These are phyloP conservation scores for Prunus mongolica DNA, from an alignment of 306 rosid species.

Conservation along the genomic window DNA sequence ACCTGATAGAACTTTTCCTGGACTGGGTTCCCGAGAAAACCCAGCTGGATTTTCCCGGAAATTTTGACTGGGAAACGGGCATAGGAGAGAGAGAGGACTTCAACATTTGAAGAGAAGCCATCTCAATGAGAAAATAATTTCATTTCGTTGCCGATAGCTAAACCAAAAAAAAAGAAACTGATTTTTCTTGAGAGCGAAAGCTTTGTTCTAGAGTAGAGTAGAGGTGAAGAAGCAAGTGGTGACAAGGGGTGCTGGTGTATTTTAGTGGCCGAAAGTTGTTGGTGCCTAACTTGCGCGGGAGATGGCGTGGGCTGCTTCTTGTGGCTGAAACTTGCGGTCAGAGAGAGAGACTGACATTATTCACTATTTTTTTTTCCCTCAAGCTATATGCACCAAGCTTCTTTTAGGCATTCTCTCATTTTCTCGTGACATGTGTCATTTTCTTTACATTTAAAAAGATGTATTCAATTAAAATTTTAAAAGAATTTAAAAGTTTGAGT, in stretches of 20 bases:
- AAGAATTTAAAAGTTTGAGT: no score
- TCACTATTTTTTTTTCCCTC: background rate
- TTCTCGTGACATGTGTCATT: no score
- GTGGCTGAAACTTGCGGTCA: slow-evolving; percentile 53
- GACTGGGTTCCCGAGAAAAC: slow-evolving; percentile 29
- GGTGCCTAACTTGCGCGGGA: slow-evolving; percentile 36
- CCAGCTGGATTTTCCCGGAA: slow-evolving; percentile 41
- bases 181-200: slow-evolving; percentile 16
- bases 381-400: no score
- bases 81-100: slow-evolving; percentile 54
- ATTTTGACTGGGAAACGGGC: slow-evolving; percentile 46
- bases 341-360: background rate
- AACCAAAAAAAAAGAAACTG: background rate
- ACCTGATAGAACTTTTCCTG: slow-evolving; percentile 31
- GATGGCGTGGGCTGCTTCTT: slow-evolving; percentile 21
- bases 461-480: no score
- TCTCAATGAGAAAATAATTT: slow-evolving; percentile 27
- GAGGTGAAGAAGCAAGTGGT: slow-evolving; percentile 15
- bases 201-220: slow-evolving; percentile 20
- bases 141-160: slow-evolving; percentile 13
- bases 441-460: no score
- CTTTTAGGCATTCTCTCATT: no score
- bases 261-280: slow-evolving; percentile 11
- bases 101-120: slow-evolving; percentile 63
- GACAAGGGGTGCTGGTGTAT: slow-evolving; percentile 19